Evolutionary conservation across 2,329 filamentous ascomycete genomes (phyloP).

Genomic region (Ciborinia camelliae): DNA sequence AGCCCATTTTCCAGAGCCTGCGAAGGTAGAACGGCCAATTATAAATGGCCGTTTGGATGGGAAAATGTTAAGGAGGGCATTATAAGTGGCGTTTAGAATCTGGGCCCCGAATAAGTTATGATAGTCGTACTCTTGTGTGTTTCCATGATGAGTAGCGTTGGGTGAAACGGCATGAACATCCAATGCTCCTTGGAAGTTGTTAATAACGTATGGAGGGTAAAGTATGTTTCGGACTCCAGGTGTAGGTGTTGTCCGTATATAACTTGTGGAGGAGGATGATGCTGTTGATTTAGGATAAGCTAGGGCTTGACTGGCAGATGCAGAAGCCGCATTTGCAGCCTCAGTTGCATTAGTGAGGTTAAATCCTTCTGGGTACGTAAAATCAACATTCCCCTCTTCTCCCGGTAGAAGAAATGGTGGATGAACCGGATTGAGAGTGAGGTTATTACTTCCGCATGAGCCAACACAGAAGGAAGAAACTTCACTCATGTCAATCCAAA

Average conservation of each 20-base stretch:
- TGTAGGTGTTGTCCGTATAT: constrained; percentile 58
- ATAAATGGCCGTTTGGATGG: constrained; percentile 75
- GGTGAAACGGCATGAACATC: constrained; percentile 70
- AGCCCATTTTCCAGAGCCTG: constrained; percentile 70
- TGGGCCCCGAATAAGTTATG: constrained; percentile 77
- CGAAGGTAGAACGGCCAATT: constrained; percentile 78
- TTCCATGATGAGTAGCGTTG: constrained; percentile 73
- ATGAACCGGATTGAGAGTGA: constrained; percentile 65
- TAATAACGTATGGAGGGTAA: constrained; percentile 72
- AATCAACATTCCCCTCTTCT: constrained; percentile 57
- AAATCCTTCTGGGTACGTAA: constrained; percentile 66
- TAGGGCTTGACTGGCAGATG: constrained; percentile 48
- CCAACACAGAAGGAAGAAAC: constrained; percentile 65
- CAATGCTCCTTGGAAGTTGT: constrained; percentile 70
- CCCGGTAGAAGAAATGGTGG: constrained; percentile 63
- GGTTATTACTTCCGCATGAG: constrained; percentile 63
- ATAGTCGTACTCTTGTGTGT: constrained; percentile 73
- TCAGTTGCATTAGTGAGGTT: constrained; percentile 66
- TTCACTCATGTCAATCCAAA: constrained; percentile 60
- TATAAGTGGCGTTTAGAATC: constrained; percentile 72
- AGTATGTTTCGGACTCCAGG: constrained; percentile 64
- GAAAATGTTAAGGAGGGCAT: constrained; percentile 30
- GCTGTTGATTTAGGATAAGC: constrained; percentile 37
- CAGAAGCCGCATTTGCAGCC: constrained; percentile 56
- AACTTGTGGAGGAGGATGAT: constrained; percentile 40